A percentile compares a stretch with the other conserved stretches of the same genome.
Evolutionary conservation across 2,329 filamentous ascomycete genomes (phyloP).

Genomic region (Clonostachys sp.): DNA sequence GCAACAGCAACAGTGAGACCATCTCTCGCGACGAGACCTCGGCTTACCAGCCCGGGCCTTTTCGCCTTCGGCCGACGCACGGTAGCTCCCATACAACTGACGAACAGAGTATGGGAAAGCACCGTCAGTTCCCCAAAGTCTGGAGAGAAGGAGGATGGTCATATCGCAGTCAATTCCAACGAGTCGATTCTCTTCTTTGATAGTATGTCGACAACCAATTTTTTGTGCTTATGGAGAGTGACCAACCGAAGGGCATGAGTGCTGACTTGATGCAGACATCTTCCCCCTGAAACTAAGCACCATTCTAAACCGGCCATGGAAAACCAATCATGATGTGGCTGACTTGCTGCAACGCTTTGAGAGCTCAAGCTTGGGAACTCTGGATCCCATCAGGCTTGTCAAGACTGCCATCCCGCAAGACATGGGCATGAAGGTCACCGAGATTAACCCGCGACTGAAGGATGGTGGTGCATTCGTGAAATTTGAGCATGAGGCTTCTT

Average conservation of each 20-base stretch:
- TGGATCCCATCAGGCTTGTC: conserved; percentile 49
- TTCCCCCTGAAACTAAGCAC: conserved; percentile 71
- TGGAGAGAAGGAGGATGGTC: conserved; percentile 64
- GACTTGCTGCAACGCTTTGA: conserved; percentile 48
- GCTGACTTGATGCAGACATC: conserved; percentile 54
- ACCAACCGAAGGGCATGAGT: neutral
- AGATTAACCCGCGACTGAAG: conserved; percentile 79
- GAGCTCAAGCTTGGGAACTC: conserved; percentile 39
- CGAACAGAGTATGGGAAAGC: conserved; percentile 7
- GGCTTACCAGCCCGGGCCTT: neutral
- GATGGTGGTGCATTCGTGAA: conserved; percentile 95
- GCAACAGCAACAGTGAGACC: neutral
- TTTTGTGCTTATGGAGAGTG: neutral
- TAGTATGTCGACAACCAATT: conserved; percentile 48
- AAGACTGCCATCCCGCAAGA: conserved; percentile 59
- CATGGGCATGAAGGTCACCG: conserved; percentile 65
- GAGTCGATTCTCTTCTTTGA: conserved; percentile 89
- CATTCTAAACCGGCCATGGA: conserved; percentile 40
- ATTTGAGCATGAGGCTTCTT: conserved; percentile 50
- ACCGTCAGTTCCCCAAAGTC: conserved; percentile 5
- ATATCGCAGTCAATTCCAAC: conserved; percentile 71
- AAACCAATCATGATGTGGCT: conserved; percentile 41
- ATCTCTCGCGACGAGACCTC: neutral
- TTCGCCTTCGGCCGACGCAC: neutral
- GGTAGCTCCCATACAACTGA: neutral